phyloP scores from a whole-genome alignment of 257 asterid genomes.

The Primulina eburnea region DNA sequence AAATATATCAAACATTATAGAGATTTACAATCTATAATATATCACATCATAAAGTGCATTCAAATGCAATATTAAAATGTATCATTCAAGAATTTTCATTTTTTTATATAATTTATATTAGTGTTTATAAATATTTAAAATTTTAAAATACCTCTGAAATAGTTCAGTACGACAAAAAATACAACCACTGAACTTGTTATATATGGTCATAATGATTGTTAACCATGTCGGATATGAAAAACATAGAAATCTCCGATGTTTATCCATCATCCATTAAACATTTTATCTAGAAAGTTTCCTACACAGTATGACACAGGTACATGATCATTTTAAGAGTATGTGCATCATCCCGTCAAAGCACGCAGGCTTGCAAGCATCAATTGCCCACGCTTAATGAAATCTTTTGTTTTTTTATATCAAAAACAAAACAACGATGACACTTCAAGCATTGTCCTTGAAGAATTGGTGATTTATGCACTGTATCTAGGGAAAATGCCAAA shows the following conservation, averaged over 20 bases:
- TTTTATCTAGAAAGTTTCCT: too few species aligned
- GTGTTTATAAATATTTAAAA: too few species aligned
- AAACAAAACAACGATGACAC: background rate
- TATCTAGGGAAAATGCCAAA: background rate
- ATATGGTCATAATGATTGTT: background rate
- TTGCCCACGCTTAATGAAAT: background rate
- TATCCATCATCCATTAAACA: too few species aligned
- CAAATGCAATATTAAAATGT: too few species aligned
- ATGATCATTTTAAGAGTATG: background rate
- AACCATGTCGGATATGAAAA: background rate
- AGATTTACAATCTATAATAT: background rate
- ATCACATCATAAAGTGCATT: too few species aligned
- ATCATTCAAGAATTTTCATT: too few species aligned
- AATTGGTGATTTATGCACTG: background rate
- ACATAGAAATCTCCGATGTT: too few species aligned
- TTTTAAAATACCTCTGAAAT: too few species aligned
- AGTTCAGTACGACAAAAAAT: too few species aligned
- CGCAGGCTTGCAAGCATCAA: background rate
- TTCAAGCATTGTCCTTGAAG: slow-evolving; percentile 1
- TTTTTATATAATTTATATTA: too few species aligned
- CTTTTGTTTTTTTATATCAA: slow-evolving; percentile 1
- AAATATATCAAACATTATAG: background rate
- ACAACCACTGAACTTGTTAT: too few species aligned
- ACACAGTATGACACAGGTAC: background rate
- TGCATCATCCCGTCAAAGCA: background rate